Conservation (phyloP, 495 filamentous ascomycete species). For the Tetracladium setigerum region DNA sequence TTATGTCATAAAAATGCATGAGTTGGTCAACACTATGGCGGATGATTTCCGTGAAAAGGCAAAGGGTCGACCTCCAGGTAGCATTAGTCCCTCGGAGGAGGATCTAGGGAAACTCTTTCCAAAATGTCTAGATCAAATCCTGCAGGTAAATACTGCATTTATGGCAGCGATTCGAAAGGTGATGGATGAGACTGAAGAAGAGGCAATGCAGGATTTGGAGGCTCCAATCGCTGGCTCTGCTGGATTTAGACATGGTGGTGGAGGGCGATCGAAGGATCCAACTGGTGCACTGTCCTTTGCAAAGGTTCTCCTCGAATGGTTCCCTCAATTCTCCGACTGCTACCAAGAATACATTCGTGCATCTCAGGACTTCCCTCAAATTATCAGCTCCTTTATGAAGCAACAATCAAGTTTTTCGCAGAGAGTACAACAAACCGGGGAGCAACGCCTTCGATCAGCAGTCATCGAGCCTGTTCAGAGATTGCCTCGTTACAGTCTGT, state of each 20-base stretch:
- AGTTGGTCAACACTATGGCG: conserved; percentile 68
- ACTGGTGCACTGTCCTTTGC: conserved; percentile 70
- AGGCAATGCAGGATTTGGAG: conserved; percentile 63
- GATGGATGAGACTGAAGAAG: conserved; percentile 76
- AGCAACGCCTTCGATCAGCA: conserved; percentile 84
- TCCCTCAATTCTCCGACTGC: conserved; percentile 79
- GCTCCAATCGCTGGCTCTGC: conserved; percentile 43
- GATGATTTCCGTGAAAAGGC: conserved; percentile 66
- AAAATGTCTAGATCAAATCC: conserved; percentile 63
- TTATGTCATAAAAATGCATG: conserved; percentile 79
- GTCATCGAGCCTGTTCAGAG: conserved; percentile 96
- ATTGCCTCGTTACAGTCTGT: conserved; percentile 86
- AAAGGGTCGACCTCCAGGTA: conserved; percentile 45
- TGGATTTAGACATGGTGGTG: conserved; percentile 25
- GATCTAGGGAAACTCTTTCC: conserved; percentile 76
- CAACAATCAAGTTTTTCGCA: conserved; percentile 75
- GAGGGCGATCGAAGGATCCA: conserved; percentile 51
- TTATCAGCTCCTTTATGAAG: conserved; percentile 65
- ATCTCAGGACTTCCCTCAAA: conserved; percentile 74
- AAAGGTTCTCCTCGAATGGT: conserved; percentile 75
- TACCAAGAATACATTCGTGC: conserved; percentile 88
- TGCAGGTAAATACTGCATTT: conserved; percentile 73
- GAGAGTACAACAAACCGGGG: conserved; percentile 73
- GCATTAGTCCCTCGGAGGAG: conserved; percentile 63
- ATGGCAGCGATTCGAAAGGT: conserved; percentile 63